Evolutionary conservation across 2,329 filamentous ascomycete genomes (phyloP).

Genomic region (Beauveria sp.): DNA sequence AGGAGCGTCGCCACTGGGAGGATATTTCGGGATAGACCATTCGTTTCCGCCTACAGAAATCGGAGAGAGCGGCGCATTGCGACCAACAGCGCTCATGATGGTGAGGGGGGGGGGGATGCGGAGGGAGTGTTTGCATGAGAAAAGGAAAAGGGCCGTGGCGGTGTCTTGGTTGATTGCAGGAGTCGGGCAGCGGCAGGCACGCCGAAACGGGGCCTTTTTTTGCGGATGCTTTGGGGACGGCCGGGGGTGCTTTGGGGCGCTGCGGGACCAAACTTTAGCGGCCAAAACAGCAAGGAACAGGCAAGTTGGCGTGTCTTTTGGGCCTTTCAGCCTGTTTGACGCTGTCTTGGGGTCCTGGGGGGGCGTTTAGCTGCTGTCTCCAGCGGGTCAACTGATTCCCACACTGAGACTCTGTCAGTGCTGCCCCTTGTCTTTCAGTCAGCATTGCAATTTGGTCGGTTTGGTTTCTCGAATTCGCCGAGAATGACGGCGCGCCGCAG

Average conservation of each 20-base stretch:
- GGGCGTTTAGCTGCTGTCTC: no score
- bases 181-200: slow-evolving; percentile 8
- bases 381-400: no score
- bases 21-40: slow-evolving; percentile 68
- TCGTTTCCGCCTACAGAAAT: slow-evolving; percentile 78
- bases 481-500: no score
- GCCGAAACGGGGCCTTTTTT: neutral
- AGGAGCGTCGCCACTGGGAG: slow-evolving; percentile 44
- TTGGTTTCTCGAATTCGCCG: no score
- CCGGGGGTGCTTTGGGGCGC: neutral
- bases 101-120: slow-evolving; percentile 17
- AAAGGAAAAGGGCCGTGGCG: slow-evolving; percentile 1
- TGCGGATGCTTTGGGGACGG: neutral
- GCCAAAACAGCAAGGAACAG: neutral
- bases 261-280: neutral
- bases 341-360: neutral
- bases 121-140: slow-evolving; percentile 19
- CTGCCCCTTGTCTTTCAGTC: no score
- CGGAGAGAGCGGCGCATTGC: slow-evolving; percentile 72
- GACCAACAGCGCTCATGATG: slow-evolving; percentile 54
- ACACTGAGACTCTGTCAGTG: no score
- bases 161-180: slow-evolving; percentile 16
- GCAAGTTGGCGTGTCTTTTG: neutral
- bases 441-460: no score
- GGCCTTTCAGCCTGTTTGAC: neutral